Conservation (phyloP, 345 rosid species). For the Eucalyptus polybractea region DNA sequence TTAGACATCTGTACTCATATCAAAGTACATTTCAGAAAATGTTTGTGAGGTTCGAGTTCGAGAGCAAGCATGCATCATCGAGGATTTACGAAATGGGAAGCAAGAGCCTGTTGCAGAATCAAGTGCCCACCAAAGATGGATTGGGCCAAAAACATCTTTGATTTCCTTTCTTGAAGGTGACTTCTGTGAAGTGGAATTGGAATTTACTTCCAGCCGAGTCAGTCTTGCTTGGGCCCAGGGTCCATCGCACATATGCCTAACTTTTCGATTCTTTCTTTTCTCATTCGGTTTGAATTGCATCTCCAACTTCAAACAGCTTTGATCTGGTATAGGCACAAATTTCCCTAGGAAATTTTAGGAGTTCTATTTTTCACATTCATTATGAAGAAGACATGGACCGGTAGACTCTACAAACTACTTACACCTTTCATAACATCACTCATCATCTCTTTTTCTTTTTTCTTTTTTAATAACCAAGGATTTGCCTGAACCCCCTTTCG, state of each 20-base stretch:
- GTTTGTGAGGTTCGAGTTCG: background rate
- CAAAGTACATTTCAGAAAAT: background rate
- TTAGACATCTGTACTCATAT: background rate
- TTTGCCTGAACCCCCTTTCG: rapidly evolving
- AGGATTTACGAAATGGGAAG: background rate
- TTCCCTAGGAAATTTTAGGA: no score
- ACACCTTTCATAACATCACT: no score
- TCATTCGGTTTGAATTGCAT: background rate
- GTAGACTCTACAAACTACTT: no score
- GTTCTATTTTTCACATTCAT: no score
- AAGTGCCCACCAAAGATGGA: constrained; percentile 44
- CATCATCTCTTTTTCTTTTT: no score
- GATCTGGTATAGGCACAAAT: no score
- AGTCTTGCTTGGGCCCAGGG: background rate
- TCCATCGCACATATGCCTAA: background rate
- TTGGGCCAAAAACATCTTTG: constrained; percentile 21
- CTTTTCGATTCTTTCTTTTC: background rate
- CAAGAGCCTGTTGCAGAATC: background rate
- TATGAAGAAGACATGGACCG: no score
- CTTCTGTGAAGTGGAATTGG: constrained; percentile 33
- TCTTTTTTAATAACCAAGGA: no score
- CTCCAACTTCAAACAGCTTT: background rate
- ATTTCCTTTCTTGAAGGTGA: constrained; percentile 37
- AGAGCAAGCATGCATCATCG: background rate
- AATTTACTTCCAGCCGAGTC: constrained; percentile 24